Percentiles rank a stretch among this genome's conserved stretches.
phyloP scores from a whole-genome alignment of 148 eudicot genomes.

The Limonium bicolor region DNA sequence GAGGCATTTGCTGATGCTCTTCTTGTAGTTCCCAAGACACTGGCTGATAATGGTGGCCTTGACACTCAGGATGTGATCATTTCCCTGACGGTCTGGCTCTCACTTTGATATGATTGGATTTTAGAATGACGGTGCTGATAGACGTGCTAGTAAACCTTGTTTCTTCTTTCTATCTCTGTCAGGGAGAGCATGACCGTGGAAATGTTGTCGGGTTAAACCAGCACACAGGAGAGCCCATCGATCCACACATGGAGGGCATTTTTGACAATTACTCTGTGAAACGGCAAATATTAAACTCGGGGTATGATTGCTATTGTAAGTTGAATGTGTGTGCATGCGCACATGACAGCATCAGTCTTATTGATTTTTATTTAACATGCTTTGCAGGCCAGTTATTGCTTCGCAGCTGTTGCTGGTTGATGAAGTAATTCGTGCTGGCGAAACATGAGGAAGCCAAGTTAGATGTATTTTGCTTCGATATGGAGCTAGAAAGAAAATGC shows the following conservation, averaged over 20 bases:
- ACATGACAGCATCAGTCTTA: too few relatives aligned
- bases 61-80: constrained; percentile 88
- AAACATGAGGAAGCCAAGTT: constrained; percentile 93
- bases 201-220: constrained; percentile 78
- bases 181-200: constrained; percentile 96
- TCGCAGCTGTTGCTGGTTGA: constrained; percentile 90
- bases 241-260: constrained; percentile 96
- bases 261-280: constrained; percentile 89
- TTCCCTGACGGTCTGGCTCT: constrained; percentile 54
- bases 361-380: neutral
- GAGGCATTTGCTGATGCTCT: constrained; percentile 96
- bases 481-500: too few relatives aligned
- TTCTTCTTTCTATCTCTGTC: constrained; percentile 2
- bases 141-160: too few relatives aligned
- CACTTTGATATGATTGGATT: too few relatives aligned
- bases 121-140: too few relatives aligned
- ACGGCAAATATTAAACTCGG: constrained; percentile 85
- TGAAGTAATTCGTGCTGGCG: constrained; percentile 97
- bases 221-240: constrained; percentile 74
- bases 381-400: constrained; percentile 79
- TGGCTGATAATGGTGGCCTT: constrained; percentile 90
- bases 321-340: too few relatives aligned
- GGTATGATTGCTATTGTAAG: constrained; percentile 33
- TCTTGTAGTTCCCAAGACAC: constrained; percentile 83
- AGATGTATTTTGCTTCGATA: too few relatives aligned